Evolutionary conservation across 1,139 yeast species (phyloP).

Genomic region (Magnusiomyces paraingens): DNA sequence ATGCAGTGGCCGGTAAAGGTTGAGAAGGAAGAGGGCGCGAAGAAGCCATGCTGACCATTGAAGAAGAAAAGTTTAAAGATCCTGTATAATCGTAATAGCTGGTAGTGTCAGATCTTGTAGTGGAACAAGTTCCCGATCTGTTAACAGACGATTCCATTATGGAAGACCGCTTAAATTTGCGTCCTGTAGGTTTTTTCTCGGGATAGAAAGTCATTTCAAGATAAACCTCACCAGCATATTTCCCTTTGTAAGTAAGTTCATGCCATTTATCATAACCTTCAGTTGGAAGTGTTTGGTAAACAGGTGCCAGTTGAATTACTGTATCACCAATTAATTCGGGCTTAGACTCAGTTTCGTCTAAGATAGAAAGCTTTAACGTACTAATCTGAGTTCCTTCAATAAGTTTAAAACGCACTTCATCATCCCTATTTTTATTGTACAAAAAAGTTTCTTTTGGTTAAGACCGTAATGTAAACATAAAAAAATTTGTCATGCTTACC

Average conservation of each 20-base stretch:
- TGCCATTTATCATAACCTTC: constrained; percentile 91
- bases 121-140: not conserved
- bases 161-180: constrained; percentile 2
- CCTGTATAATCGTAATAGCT: not conserved
- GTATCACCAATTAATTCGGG: constrained; percentile 83
- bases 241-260: constrained; percentile 57
- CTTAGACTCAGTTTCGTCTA: constrained; percentile 81
- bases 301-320: constrained; percentile 69
- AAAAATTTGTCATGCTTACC: constrained; percentile 35
- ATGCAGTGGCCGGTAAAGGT: not conserved
- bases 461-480: not conserved
- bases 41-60: not conserved
- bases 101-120: not conserved
- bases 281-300: constrained; percentile 50
- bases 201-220: constrained; percentile 92
- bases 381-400: constrained; percentile 32
- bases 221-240: constrained; percentile 82
- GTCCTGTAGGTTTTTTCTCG: constrained; percentile 33
- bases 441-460: not conserved
- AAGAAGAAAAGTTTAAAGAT: not conserved
- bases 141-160: not conserved
- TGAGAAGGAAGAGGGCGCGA: constrained; percentile 1
- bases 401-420: constrained; percentile 66
- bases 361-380: constrained; percentile 58
- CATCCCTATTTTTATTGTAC: constrained; percentile 36